Base-by-base conservation (phyloP, 768 basidiomycete species). In the Amanita rubescens region DNA sequence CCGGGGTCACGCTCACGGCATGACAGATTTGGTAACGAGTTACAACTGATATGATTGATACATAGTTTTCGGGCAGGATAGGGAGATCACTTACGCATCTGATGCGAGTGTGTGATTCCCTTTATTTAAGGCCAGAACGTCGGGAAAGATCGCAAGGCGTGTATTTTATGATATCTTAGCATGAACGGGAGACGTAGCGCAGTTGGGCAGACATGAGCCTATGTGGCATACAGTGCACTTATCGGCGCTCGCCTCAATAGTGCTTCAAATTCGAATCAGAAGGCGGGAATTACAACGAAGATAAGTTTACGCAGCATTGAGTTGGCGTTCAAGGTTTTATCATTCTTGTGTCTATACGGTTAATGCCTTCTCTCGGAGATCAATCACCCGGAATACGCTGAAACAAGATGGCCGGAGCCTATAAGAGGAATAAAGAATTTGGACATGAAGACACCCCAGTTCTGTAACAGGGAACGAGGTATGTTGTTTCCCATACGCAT, bases 271-370 rank as follows among this genome's bases (percentile, higher is more conserved):
- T 37, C 20, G 5, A 20, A 22, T 25, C 22, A 43, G 41, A 51
- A 51, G 11, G 5, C 49, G 49, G 49, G 49, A 51, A 51, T 51
- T 51, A 51, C 17, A 35, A 43, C 3, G 19, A 42, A 20, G 41
- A 34, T 50, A 39, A 30, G 3, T 37, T 49, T 37, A n/a, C 47
- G 47, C 46, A 24, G 27, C 14, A 15, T 19, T 38, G 38, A 50
- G 35, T 37, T 35, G 27, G 49, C 34, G 38, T 37, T 41, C n/a
- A 50, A 41, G 25, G 32, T 50, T 50, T 39, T 38, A 41, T 25
- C 49, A 39, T 51, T 51, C 35, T 41, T 37, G 15, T 39, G 37
- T 50, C 49, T 25, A 19, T 50, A 27, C 22, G 35, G 41, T 32
- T 34, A 32, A 25, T 17, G 32, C 5, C 42, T 53, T 53, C 44